A percentile compares a stretch with the other conserved stretches of the same genome.
These are phyloP conservation scores for Halophytophthora batemanensis DNA, from an alignment of 352 stramenopile genomes.

Conservation along the genomic window DNA sequence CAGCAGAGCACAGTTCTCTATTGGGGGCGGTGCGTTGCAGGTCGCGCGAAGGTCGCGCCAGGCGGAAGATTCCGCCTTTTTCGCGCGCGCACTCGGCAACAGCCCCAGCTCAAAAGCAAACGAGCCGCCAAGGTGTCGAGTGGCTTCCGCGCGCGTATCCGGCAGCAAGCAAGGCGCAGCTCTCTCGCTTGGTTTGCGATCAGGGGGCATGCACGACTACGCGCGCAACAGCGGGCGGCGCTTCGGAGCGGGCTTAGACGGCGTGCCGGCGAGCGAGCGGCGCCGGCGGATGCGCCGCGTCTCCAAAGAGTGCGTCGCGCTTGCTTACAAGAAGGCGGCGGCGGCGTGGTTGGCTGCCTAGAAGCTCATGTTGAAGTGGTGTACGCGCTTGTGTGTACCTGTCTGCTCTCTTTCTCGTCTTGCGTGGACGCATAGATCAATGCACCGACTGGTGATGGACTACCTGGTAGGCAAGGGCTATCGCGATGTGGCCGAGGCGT, in stretches of 20 bases:
- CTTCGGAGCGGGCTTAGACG: conserved; percentile 8
- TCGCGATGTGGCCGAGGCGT: conserved; percentile 69
- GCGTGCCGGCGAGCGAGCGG: conserved; percentile 11
- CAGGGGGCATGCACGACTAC: conserved; percentile 14
- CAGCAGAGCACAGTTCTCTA: too few relatives aligned
- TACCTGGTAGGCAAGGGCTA: conserved; percentile 82
- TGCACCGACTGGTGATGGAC: conserved; percentile 81
- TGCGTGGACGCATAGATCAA: conserved; percentile 32
- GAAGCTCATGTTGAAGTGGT: not conserved
- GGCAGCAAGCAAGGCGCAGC: not conserved
- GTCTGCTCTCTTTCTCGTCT: not conserved
- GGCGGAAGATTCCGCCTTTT: conserved; percentile 17
- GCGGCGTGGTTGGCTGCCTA: not conserved
- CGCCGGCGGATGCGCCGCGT: conserved; percentile 50
- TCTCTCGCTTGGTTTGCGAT: too few relatives aligned
- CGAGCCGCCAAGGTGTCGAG: too few relatives aligned
- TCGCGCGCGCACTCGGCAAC: too few relatives aligned
- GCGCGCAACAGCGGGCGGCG: conserved; percentile 11
- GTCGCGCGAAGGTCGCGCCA: conserved; percentile 13
- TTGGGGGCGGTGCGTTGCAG: too few relatives aligned
- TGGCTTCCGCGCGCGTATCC: too few relatives aligned
- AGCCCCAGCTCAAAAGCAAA: too few relatives aligned
- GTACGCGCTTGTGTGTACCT: not conserved
- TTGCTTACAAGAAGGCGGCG: too few relatives aligned
- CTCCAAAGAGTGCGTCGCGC: conserved; percentile 57